These are phyloP conservation scores for Bimuria novae-zelandiae DNA, from an alignment of 2,329 filamentous ascomycete species.

Conservation along the genomic window DNA sequence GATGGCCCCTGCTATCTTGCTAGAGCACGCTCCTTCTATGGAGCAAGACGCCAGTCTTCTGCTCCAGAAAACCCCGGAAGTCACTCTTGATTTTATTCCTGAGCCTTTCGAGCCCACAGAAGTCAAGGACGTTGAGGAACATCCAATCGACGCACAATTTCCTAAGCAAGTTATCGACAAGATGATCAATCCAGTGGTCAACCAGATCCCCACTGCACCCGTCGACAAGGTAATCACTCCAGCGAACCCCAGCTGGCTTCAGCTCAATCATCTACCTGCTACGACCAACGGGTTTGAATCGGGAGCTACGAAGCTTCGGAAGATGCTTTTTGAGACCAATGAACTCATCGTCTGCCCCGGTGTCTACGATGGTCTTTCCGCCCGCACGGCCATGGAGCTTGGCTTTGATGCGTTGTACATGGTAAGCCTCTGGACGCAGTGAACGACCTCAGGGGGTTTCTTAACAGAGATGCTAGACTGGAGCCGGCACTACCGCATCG, in stretches of 20 bases:
- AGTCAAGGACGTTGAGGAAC: neutral
- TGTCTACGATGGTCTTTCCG: constrained; percentile 68
- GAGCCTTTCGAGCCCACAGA: neutral
- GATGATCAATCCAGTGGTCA: no score
- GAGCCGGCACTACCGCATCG: constrained; percentile 48
- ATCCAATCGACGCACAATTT: neutral
- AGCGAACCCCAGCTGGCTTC: constrained; percentile 1
- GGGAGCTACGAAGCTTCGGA: constrained; percentile 16
- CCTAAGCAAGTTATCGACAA: neutral
- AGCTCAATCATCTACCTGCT: neutral
- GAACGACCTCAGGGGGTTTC: neutral
- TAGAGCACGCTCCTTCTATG: neutral
- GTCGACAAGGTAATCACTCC: neutral
- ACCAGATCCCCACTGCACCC: no score
- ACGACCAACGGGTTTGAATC: neutral
- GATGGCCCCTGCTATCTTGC: neutral
- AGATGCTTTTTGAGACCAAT: constrained; percentile 17
- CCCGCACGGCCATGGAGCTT: constrained; percentile 62
- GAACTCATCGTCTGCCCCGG: constrained; percentile 60
- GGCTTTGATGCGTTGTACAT: constrained; percentile 68
- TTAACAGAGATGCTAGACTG: constrained; percentile 1
- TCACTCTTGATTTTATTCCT: neutral
- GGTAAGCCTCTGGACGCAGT: constrained; percentile 26
- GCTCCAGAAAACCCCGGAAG: neutral
- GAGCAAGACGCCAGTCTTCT: neutral